phyloP scores from a whole-genome alignment of 768 basidiomycete species.

The Suillus hirtellus region DNA sequence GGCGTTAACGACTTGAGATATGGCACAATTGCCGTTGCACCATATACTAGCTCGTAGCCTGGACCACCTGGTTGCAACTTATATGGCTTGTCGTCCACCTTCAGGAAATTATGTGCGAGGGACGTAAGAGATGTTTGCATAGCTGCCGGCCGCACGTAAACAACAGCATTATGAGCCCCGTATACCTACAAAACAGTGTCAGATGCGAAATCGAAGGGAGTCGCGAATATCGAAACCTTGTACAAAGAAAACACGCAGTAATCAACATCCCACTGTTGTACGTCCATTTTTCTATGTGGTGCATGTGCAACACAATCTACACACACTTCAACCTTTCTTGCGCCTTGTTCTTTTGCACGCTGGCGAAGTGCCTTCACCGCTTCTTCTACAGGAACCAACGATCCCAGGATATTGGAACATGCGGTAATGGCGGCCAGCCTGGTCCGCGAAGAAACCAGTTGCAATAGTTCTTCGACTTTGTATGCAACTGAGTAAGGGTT shows the following conservation, averaged over 20 bases:
- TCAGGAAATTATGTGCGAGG: conserved; percentile 72
- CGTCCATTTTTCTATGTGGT: conserved; percentile 71
- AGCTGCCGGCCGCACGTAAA: conserved; percentile 56
- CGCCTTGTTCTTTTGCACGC: conserved; percentile 52
- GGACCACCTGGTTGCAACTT: conserved; percentile 76
- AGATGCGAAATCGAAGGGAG: background rate
- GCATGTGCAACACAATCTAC: conserved; percentile 82
- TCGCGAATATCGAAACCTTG: conserved; percentile 48
- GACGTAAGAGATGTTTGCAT: conserved; percentile 55
- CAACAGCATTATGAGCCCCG: conserved; percentile 66
- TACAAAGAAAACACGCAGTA: conserved; percentile 73
- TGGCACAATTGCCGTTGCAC: conserved; percentile 54
- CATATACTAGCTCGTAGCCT: conserved; percentile 72
- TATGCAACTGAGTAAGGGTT: conserved; percentile 70
- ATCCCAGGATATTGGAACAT: conserved; percentile 76
- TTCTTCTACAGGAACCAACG: conserved; percentile 60
- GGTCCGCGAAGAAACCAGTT: conserved; percentile 63
- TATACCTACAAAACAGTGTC: conserved; percentile 51
- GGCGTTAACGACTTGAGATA: conserved; percentile 66
- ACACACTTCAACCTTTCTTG: conserved; percentile 61
- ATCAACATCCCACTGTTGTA: conserved; percentile 76
- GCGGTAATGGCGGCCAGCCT: conserved; percentile 74
- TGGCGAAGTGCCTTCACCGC: conserved; percentile 51
- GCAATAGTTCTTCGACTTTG: conserved; percentile 54
- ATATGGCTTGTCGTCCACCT: conserved; percentile 44